Evolutionary conservation across 1,284 basidiomycete species (phyloP).

Genomic region (Blastosporella zonata): DNA sequence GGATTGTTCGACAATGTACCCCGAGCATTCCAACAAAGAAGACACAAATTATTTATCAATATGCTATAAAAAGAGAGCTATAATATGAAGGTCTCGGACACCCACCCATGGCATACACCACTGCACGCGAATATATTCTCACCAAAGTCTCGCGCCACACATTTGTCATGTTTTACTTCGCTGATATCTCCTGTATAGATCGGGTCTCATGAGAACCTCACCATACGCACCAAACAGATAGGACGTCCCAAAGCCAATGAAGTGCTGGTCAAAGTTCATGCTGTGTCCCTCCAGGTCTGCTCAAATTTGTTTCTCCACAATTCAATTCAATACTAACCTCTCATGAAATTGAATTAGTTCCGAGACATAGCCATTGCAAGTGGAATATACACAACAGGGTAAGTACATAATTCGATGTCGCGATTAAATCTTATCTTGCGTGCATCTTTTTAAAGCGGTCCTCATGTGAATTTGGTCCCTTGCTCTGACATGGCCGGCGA

Average conservation of each 20-base stretch:
- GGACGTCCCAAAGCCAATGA: conserved; percentile 35
- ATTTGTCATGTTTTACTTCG: not conserved
- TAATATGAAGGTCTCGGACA: too few relatives aligned
- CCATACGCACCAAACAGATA: conserved; percentile 26
- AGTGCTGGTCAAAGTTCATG: conserved; percentile 49
- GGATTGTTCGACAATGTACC: too few relatives aligned
- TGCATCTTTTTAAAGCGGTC: not conserved
- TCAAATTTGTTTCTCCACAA: not conserved
- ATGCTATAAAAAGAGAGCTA: too few relatives aligned
- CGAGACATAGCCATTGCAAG: conserved; percentile 41
- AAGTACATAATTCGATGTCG: not conserved
- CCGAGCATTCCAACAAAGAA: too few relatives aligned
- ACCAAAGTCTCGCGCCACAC: conserved; percentile 5
- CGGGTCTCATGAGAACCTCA: conserved; percentile 29
- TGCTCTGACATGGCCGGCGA: conserved; percentile 64
- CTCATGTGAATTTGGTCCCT: conserved; percentile 39
- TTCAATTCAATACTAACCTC: not conserved
- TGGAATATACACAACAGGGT: conserved; percentile 29
- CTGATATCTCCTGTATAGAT: conserved; percentile 6
- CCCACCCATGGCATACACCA: conserved; percentile 4
- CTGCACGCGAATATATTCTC: conserved; percentile 14
- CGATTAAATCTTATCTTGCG: not conserved
- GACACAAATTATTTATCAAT: too few relatives aligned
- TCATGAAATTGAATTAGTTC: conserved; percentile 30
- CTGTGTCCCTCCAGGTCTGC: conserved; percentile 46